Percentiles rank a stretch among this genome's conserved stretches.
phyloP scores from a whole-genome alignment of 2,329 filamentous ascomycete genomes.

The Stemphylium vesicarium region DNA sequence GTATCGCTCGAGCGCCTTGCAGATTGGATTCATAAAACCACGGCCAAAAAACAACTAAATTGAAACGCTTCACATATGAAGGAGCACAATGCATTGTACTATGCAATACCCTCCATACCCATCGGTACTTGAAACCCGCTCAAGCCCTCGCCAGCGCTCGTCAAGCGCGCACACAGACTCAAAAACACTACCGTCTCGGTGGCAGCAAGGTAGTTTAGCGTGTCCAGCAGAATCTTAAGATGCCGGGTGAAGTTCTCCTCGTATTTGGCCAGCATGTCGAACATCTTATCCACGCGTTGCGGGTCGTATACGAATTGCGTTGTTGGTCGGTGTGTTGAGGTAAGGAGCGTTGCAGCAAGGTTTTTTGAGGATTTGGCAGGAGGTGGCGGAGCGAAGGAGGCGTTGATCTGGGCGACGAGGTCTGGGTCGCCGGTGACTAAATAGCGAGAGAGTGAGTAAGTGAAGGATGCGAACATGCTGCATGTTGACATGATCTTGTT shows the following conservation, averaged over 20 bases:
- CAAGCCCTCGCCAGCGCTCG: conserved; percentile 76
- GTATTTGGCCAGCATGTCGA: conserved; percentile 88
- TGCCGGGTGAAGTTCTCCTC: conserved; percentile 92
- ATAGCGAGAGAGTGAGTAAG: conserved; percentile 82
- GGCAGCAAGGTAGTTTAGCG: conserved; percentile 94
- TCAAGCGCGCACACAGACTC: conserved; percentile 82
- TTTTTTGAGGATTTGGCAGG: conserved; percentile 14
- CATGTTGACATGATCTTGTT: conserved; percentile 97
- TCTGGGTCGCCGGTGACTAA: conserved; percentile 85
- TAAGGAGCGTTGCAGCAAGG: conserved; percentile 14
- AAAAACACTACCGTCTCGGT: conserved; percentile 95
- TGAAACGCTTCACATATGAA: not conserved
- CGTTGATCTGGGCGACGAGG: conserved; percentile 65
- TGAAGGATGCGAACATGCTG: conserved; percentile 91
- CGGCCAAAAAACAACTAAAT: not conserved
- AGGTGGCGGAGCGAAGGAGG: conserved; percentile 53
- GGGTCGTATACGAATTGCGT: conserved; percentile 61
- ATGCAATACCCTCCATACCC: conserved; percentile 31
- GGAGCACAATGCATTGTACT: not conserved
- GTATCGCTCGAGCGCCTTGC: conserved; percentile 17
- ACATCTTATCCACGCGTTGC: conserved; percentile 73
- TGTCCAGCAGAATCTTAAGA: conserved; percentile 91
- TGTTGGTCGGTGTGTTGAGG: conserved; percentile 24
- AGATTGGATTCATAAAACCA: conserved; percentile 2
- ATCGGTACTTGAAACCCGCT: conserved; percentile 33